A percentile compares a stretch with the other conserved stretches of the same genome.
These are phyloP conservation scores for Neurospora sp. DNA, from an alignment of 495 filamentous ascomycete species.

Conservation along the genomic window DNA sequence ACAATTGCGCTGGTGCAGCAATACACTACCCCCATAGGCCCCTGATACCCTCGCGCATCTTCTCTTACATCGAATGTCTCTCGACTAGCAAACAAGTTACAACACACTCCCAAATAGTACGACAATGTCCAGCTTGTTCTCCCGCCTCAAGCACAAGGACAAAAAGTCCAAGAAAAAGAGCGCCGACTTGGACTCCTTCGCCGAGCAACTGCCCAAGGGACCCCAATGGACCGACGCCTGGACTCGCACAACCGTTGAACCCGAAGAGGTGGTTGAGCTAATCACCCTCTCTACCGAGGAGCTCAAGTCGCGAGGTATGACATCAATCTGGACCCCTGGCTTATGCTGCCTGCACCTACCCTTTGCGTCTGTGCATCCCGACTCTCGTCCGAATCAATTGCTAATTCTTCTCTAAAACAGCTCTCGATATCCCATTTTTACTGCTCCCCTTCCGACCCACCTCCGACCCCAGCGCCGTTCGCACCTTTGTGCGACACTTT, in stretches of 20 bases:
- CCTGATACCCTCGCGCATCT: slow-evolving; percentile 1
- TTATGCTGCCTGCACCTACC: slow-evolving; percentile 13
- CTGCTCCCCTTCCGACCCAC: slow-evolving; percentile 92
- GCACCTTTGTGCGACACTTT: slow-evolving; percentile 87
- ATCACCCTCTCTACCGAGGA: slow-evolving; percentile 77
- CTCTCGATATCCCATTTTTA: slow-evolving; percentile 82
- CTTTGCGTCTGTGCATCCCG: background rate
- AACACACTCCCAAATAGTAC: slow-evolving; percentile 9
- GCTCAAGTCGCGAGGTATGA: slow-evolving; percentile 81
- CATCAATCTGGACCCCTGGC: slow-evolving; percentile 17
- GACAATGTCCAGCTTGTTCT: slow-evolving; percentile 56
- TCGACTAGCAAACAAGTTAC: slow-evolving; percentile 5
- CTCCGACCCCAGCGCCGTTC: slow-evolving; percentile 81
- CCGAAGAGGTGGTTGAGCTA: slow-evolving; percentile 84
- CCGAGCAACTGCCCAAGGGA: slow-evolving; percentile 48
- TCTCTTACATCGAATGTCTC: slow-evolving; percentile 10
- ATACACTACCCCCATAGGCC: background rate
- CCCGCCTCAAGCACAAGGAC: slow-evolving; percentile 65
- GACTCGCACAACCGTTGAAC: slow-evolving; percentile 72
- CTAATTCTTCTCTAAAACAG: slow-evolving; percentile 39
- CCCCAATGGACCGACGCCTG: slow-evolving; percentile 86
- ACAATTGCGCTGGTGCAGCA: background rate
- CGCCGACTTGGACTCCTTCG: slow-evolving; percentile 22
- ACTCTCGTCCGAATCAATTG: slow-evolving; percentile 10
- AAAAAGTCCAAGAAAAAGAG: slow-evolving; percentile 52